phyloP scores from a whole-genome alignment of 176 grass and related monocot species.

The Thalia dealbata region DNA sequence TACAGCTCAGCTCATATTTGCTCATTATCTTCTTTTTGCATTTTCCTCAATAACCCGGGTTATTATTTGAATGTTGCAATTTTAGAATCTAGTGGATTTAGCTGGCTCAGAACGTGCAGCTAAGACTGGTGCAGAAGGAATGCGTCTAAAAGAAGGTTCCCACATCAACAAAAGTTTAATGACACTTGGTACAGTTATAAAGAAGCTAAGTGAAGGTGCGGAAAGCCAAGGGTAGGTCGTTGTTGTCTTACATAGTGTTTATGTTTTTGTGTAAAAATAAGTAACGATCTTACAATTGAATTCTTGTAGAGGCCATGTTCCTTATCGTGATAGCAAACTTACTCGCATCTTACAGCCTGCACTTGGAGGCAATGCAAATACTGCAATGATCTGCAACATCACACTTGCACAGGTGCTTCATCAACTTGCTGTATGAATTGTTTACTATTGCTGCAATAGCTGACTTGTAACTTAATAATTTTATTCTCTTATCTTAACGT shows the following conservation, averaged over 20 bases:
- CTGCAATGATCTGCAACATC: slow-evolving; percentile 95
- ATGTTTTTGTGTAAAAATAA: not conserved
- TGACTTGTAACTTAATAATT: not conserved
- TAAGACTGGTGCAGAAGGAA: slow-evolving; percentile 92
- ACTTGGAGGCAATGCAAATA: slow-evolving; percentile 90
- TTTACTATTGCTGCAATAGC: not conserved
- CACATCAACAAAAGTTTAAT: slow-evolving; percentile 98
- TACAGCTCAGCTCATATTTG: not conserved
- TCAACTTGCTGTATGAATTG: not conserved
- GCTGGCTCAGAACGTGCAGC: slow-evolving; percentile 91
- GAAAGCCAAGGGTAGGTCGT: slow-evolving; percentile 73
- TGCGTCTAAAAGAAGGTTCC: slow-evolving; percentile 92
- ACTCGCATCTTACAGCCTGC: slow-evolving; percentile 87
- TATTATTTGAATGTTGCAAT: slow-evolving; percentile 19
- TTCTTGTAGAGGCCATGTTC: slow-evolving; percentile 67
- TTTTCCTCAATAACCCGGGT: not conserved
- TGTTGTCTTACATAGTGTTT: not conserved
- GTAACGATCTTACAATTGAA: slow-evolving; percentile 3
- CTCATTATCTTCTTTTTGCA: slow-evolving; percentile 3
- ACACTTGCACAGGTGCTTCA: slow-evolving; percentile 69
- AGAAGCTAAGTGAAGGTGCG: slow-evolving; percentile 87
- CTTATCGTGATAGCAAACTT: slow-evolving; percentile 88
- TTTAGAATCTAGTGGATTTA: slow-evolving; percentile 91
- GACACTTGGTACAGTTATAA: slow-evolving; percentile 82
- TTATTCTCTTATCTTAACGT: not conserved